phyloP scores from a whole-genome alignment of 768 basidiomycete species.

The Trametes villosa region DNA sequence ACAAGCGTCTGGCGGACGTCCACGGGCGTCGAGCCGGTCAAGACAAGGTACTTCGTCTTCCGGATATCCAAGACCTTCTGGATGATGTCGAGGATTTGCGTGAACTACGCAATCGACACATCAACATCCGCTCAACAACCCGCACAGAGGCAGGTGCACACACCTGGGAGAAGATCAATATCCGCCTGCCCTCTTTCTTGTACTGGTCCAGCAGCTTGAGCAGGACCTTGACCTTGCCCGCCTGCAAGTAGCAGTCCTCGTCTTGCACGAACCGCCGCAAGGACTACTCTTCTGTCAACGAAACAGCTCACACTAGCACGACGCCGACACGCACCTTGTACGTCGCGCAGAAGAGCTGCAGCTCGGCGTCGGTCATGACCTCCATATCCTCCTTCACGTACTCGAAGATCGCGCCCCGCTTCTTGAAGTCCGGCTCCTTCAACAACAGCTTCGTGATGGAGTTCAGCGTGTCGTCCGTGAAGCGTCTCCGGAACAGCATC shows the following conservation, averaged over 20 bases:
- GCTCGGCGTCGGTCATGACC: constrained; percentile 97
- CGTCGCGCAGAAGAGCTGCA: constrained; percentile 82
- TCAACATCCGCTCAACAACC: background rate
- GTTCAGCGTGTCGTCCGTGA: constrained; percentile 75
- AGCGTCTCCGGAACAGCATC: constrained; percentile 89
- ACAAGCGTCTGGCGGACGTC: constrained; percentile 92
- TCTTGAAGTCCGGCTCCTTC: constrained; percentile 92
- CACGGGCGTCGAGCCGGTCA: constrained; percentile 94
- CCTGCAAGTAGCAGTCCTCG: constrained; percentile 76
- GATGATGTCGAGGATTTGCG: constrained; percentile 93
- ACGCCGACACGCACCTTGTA: constrained; percentile 68
- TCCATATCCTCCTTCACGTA: constrained; percentile 97
- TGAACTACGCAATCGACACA: constrained; percentile 62
- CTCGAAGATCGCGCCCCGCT: constrained; percentile 76
- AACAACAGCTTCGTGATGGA: constrained; percentile 81
- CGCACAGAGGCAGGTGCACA: constrained; percentile 20
- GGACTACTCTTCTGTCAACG: constrained; percentile 46
- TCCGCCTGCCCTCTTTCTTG: constrained; percentile 68
- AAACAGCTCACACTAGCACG: background rate
- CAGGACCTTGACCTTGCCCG: constrained; percentile 84
- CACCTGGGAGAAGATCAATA: constrained; percentile 95
- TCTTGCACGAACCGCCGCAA: constrained; percentile 76
- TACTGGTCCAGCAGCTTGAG: constrained; percentile 74
- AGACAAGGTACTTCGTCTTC: constrained; percentile 73
- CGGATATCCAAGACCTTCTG: constrained; percentile 77